phyloP scores from a whole-genome alignment of 176 grass and related monocot species.

The Oryza longistaminata region DNA sequence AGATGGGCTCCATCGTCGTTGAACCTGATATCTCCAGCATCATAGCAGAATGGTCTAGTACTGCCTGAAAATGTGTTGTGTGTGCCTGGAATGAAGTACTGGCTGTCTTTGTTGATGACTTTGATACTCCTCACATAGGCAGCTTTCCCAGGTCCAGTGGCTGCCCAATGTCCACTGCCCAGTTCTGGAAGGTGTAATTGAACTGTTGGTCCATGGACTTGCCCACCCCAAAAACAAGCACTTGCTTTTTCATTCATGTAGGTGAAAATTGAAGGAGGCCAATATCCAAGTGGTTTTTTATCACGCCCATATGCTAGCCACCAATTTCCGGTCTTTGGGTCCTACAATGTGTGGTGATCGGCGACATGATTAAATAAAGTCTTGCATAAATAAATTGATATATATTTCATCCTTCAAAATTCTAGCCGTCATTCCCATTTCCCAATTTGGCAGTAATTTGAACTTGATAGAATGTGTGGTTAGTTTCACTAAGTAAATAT shows the following conservation, averaged over 20 bases:
- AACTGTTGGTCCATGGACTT: neutral
- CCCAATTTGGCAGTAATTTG: neutral
- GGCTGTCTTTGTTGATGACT: neutral
- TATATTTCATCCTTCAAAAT: neutral
- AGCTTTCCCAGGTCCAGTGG: constrained; percentile 27
- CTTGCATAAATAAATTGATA: neutral
- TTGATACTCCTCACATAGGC: constrained; percentile 13
- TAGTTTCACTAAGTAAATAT: too few relatives aligned
- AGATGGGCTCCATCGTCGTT: neutral
- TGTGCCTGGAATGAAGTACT: neutral
- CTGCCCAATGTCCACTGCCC: constrained; percentile 32
- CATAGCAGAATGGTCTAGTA: neutral
- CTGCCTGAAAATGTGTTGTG: neutral
- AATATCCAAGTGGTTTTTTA: constrained; percentile 27
- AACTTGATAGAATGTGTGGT: too few relatives aligned
- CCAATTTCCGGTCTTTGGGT: constrained; percentile 21
- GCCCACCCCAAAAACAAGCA: neutral
- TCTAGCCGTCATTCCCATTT: neutral
- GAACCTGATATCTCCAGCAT: neutral
- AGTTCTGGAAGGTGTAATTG: neutral
- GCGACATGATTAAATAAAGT: neutral
- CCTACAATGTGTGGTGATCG: neutral
- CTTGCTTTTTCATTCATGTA: neutral
- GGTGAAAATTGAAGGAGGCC: constrained; percentile 24
- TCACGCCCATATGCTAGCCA: constrained; percentile 13